Percentiles rank a stretch among this genome's conserved stretches.
These are phyloP conservation scores for Aspergillus clavatus DNA, from an alignment of 2,329 filamentous ascomycete genomes.

Conservation along the genomic window DNA sequence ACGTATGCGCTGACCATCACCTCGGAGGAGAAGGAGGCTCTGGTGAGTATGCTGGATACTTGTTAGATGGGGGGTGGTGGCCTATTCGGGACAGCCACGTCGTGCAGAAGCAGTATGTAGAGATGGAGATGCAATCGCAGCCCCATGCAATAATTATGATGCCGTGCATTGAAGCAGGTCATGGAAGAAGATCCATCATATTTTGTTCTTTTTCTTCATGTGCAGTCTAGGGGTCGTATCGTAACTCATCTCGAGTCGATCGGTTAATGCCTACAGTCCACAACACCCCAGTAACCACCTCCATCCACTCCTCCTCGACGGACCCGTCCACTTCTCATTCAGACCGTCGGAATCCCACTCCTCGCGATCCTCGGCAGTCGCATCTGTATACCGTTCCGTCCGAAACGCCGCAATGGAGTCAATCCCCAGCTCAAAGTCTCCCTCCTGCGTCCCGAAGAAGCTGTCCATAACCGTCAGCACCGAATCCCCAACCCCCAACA, in stretches of 20 bases:
- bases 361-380: no score
- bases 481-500: no score
- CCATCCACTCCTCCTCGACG: neutral
- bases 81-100: no score
- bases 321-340: neutral
- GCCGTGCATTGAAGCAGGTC: no score
- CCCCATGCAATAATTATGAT: no score
- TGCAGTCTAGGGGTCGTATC: no score
- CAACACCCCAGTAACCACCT: neutral
- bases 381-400: conserved; percentile 1
- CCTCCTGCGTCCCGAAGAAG: conserved; percentile 71
- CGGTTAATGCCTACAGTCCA: no score
- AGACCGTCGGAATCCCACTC: neutral
- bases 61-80: conserved; percentile 54
- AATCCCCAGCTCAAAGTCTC: conserved; percentile 58
- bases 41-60: conserved; percentile 60
- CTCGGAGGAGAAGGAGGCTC: conserved; percentile 63
- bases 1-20: conserved; percentile 66
- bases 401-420: conserved; percentile 50
- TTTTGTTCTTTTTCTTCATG: no score
- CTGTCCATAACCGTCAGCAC: conserved; percentile 43
- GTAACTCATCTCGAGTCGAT: no score
- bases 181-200: no score
- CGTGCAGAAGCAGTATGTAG: no score
- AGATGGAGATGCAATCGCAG: no score